A percentile compares a stretch with the other conserved stretches of the same genome.
Conservation (phyloP, 73 alveolate genomes). For the Symbiodinium natans region DNA sequence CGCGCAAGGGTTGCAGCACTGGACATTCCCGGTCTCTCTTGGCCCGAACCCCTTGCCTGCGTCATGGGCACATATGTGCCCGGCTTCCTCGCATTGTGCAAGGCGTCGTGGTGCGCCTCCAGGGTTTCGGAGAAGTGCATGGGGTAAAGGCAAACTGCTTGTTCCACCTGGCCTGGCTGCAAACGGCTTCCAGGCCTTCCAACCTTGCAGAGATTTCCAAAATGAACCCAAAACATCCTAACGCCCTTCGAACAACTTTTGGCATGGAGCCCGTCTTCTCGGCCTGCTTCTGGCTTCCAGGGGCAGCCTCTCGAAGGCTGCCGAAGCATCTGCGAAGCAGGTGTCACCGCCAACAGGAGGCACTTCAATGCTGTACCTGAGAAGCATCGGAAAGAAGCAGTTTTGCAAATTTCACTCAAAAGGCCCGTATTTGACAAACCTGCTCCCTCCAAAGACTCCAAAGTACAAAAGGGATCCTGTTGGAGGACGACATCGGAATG, state of each 20-base stretch:
- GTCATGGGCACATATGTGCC: background rate
- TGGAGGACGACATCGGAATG: conserved; percentile 62
- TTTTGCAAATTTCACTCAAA: too few relatives aligned
- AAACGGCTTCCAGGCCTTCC: conserved; percentile 53
- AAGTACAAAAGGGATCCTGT: conserved; percentile 52
- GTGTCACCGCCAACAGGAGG: conserved; percentile 90
- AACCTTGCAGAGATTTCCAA: conserved; percentile 19
- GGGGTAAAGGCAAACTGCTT: too few relatives aligned
- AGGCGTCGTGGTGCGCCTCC: conserved; percentile 84
- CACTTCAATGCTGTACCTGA: conserved; percentile 56
- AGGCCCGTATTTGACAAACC: too few relatives aligned
- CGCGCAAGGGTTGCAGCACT: too few relatives aligned
- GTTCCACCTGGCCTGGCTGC: conserved; percentile 42
- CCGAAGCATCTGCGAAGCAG: conserved; percentile 35
- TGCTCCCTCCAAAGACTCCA: too few relatives aligned
- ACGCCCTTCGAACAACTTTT: too few relatives aligned
- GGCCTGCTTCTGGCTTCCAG: background rate
- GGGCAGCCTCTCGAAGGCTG: conserved; percentile 26
- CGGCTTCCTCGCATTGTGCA: conserved; percentile 68
- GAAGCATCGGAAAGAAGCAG: background rate
- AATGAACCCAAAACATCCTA: too few relatives aligned
- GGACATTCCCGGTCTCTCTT: background rate
- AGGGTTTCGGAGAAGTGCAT: background rate
- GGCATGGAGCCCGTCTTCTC: too few relatives aligned
- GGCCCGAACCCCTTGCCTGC: background rate